Evolutionary conservation across 2,329 filamentous ascomycete genomes (phyloP).

Genomic region (Aspergillus novoparasiticus): DNA sequence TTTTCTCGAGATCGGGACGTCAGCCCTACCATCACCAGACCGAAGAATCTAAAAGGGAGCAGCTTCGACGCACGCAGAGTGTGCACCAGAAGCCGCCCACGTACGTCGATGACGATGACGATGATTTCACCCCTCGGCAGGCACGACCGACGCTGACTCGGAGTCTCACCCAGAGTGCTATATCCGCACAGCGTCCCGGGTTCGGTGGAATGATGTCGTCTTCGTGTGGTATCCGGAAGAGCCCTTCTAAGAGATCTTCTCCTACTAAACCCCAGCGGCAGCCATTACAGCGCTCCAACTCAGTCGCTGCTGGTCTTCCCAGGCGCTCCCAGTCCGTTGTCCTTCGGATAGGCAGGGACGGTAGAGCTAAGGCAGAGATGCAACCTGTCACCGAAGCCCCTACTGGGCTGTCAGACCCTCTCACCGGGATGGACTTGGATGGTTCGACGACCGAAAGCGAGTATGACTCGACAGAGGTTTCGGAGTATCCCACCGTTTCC

Average conservation of each 20-base stretch:
- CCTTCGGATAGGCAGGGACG: constrained; percentile 52
- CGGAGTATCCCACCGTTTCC: constrained; percentile 40
- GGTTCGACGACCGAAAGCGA: constrained; percentile 48
- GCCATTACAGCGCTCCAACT: constrained; percentile 34
- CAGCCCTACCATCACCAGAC: constrained; percentile 54
- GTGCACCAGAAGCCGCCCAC: constrained; percentile 29
- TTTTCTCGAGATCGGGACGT: constrained; percentile 31
- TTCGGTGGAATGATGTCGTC: constrained; percentile 36
- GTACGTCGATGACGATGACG: constrained; percentile 37
- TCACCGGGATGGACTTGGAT: constrained; percentile 44
- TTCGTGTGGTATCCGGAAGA: constrained; percentile 42
- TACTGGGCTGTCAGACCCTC: constrained; percentile 37
- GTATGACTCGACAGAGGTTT: constrained; percentile 43
- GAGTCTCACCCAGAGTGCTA: constrained; percentile 44
- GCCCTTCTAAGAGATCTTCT: constrained; percentile 46
- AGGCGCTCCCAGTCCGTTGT: constrained; percentile 46
- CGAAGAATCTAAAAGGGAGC: constrained; percentile 50
- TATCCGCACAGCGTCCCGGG: constrained; percentile 33
- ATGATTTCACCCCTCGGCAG: constrained; percentile 38
- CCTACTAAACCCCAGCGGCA: constrained; percentile 42
- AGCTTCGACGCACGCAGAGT: constrained; percentile 38
- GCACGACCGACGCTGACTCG: constrained; percentile 41
- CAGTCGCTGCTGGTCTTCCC: constrained; percentile 32
- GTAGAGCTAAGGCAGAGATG: constrained; percentile 51
- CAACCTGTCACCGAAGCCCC: constrained; percentile 36